Evolutionary conservation across 306 rosid genomes (phyloP), one percentile per base, ranked within the genome.

Genomic region (Vigna trinervia): DNA sequence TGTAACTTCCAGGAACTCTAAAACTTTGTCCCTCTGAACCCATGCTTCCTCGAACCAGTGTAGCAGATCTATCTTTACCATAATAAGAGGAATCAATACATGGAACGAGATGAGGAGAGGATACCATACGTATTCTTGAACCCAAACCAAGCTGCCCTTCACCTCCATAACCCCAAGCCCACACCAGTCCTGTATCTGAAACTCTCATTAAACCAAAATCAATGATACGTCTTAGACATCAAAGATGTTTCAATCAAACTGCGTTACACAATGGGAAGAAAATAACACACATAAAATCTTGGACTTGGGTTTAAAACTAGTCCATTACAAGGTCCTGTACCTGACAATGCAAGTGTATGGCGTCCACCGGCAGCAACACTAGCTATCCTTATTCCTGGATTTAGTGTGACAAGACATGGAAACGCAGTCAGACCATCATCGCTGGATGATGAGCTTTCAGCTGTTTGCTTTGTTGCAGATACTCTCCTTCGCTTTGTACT

Each of bases 111-210:
- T 92, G 96, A 60, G 97, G 97, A 80, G 97, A 86, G 74, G 97
- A 87, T 53, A 92, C 96, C 96, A 87, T 90, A 14, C 93, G 97
- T 80, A 90, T 83, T 69, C 89, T 88, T 46, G 96, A 90, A 80
- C 97, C 97, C 85, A 92, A 80, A 76, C 97, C 97, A 80, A 92
- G 97, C 77, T 92, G 93, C 70, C 97, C 97, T 88, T 92, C 97
- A 32, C 97, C 97, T 83, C 96, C 97, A 81, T 92, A 92, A 46
- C 97, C 97, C 97, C 96, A 92, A 73, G 92, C 97, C 97, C 96
- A 92, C 82, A 92, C 96, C 80, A 88, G 93, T 80, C 97, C 96
- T 72, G 84, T 72, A 84, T 92, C 97, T 92, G 90, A 86, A 82
- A 81, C 85, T 81, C 86, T 81, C 75, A 69, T 80, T 76, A 68